Base-by-base conservation (phyloP, 768 basidiomycete species). In the Amanita jacksonii region DNA sequence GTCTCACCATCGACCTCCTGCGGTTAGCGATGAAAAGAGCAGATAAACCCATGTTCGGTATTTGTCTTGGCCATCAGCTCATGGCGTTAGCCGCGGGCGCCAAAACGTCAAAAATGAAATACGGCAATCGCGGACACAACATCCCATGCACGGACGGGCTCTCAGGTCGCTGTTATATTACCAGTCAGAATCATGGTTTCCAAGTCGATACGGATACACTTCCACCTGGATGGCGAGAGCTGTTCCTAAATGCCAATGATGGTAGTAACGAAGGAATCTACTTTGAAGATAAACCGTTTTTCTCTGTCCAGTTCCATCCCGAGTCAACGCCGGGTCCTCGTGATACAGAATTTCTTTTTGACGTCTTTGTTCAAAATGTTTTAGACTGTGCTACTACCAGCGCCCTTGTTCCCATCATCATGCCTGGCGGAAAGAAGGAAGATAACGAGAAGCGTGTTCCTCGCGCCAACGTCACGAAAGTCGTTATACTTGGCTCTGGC, bases 281-380 rank as follows among this genome's bases (percentile, higher is more conserved):
- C 65, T 93, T 78, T 64, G 79, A 84, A 49, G 76, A 81, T 59
- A 88, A 88, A 52, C 94, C 96, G 0, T 96, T 88, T 72, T 98
- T 99, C 65, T 98, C 94, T 16, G 94, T 98, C 15, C 96, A 99
- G 60, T 99, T 99, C 74, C 96, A 99, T 62, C 96, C 96, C 18
- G 96, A 99, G 62, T 90, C 88, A 23, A 89, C 87, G 2, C 93
- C 92, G 8, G 96, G 96, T 19, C 96, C 96, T 16, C 79, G 92
- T 45, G 96, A 99, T 59, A 99, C 96, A 41, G 96, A 98, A 62
- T 99, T 98, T 68, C 73, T 99, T 49, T 99, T 99, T 62, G 93
- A 98, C 48, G 91, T 93, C 24, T 99, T 99, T 75, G 78, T 98
- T 56, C 78, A 83, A 60, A 87, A 85, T 55, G 74, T 97, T 56